phyloP scores from a whole-genome alignment of 1,139 yeast species.

The Hansenula sp. region DNA sequence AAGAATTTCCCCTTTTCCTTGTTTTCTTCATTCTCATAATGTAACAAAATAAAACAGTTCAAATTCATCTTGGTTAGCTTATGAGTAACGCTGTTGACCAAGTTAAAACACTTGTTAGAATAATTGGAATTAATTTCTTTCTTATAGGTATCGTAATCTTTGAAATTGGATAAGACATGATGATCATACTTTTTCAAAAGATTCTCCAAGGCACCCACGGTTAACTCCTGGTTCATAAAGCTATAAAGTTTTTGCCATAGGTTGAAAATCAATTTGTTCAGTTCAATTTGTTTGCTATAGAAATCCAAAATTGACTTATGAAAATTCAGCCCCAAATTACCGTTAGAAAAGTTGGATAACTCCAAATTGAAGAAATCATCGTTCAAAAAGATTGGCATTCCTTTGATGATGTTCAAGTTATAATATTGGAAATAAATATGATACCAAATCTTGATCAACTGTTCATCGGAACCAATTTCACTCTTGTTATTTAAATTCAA shows the following conservation, averaged over 20 bases:
- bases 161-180: conserved; percentile 5
- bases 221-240: conserved; percentile 6
- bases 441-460: conserved; percentile 13
- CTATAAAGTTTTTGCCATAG: conserved; percentile 13
- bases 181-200: conserved; percentile 12
- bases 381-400: conserved; percentile 15
- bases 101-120: conserved; percentile 10
- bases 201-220: conserved; percentile 9
- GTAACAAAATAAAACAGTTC: conserved; percentile 3
- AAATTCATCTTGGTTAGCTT: conserved; percentile 7
- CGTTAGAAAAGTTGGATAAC: conserved; percentile 3
- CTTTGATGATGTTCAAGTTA: conserved; percentile 9
- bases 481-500: conserved; percentile 12
- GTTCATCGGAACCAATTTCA: conserved; percentile 8
- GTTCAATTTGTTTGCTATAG: conserved; percentile 9
- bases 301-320: conserved; percentile 4
- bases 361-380: conserved; percentile 16
- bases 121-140: conserved; percentile 2
- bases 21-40: conserved; percentile 8
- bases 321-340: conserved; percentile 1
- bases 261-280: conserved; percentile 8
- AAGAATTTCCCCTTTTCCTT: conserved; percentile 8
- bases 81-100: conserved; percentile 4
- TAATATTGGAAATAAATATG: conserved; percentile 14
- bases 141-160: conserved; percentile 10